Percentiles rank a stretch among this genome's conserved stretches.
phyloP scores from a whole-genome alignment of 164 flowering plant species.

The Berberis thunbergii region DNA sequence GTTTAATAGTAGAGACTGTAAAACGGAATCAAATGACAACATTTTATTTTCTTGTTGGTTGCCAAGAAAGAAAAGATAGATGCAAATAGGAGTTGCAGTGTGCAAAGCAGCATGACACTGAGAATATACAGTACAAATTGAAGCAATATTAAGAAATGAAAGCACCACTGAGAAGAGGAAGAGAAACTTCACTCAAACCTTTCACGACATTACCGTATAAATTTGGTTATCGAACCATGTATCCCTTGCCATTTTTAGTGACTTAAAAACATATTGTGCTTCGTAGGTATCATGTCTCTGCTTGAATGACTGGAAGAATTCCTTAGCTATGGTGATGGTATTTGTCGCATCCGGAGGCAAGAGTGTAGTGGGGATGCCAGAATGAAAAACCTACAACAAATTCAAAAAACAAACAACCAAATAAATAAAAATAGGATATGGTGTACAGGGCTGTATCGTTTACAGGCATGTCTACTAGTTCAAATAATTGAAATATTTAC shows the following conservation, averaged over 20 bases:
- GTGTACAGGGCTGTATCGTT: too few species aligned
- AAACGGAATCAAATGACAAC: too few species aligned
- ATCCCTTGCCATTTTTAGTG: slow-evolving; percentile 75
- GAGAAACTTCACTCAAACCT: not conserved
- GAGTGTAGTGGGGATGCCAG: slow-evolving; percentile 82
- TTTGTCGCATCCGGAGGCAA: slow-evolving; percentile 94
- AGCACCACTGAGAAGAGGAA: not conserved
- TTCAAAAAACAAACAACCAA: too few species aligned
- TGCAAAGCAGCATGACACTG: too few species aligned
- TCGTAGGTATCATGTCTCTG: slow-evolving; percentile 60
- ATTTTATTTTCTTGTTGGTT: too few species aligned
- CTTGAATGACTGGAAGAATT: slow-evolving; percentile 57
- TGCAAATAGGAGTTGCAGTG: too few species aligned
- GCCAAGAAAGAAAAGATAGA: too few species aligned
- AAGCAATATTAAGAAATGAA: too few species aligned
- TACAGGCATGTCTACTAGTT: not conserved
- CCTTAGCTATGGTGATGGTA: slow-evolving; percentile 62
- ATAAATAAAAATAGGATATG: too few species aligned
- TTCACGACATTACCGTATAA: slow-evolving; percentile 38
- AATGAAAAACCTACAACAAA: slow-evolving; percentile 67
- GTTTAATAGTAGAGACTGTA: too few species aligned
- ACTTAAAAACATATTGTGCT: slow-evolving; percentile 74
- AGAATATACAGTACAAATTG: too few species aligned
- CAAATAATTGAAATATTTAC: slow-evolving; percentile 19
- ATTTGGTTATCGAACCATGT: slow-evolving; percentile 62